Evolutionary conservation across 169 alveolate species (phyloP).

Genomic region (Cryptosporidium ryanae): DNA sequence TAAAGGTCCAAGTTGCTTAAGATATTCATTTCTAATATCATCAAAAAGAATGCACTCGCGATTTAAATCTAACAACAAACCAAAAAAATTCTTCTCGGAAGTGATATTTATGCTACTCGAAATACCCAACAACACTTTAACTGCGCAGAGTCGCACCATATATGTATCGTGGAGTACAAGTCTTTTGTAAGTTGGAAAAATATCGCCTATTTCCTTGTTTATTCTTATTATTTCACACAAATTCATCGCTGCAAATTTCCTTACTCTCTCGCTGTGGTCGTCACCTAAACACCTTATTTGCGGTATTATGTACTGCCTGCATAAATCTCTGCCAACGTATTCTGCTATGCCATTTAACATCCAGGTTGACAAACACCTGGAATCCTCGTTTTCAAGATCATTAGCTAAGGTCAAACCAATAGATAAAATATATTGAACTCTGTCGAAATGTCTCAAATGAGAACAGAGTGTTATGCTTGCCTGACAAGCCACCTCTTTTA

Average conservation of each 20-base stretch:
- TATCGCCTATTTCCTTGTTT: conserved; percentile 10
- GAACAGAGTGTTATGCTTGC: conserved; percentile 63
- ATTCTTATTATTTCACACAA: conserved; percentile 57
- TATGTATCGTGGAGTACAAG: conserved; percentile 6
- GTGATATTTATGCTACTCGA: conserved; percentile 31
- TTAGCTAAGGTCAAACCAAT: conserved; percentile 59
- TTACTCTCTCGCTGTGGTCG: conserved; percentile 56
- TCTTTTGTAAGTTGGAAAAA: conserved; percentile 33
- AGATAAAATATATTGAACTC: conserved; percentile 57
- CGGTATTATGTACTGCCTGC: conserved; percentile 62
- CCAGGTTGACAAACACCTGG: conserved; percentile 67
- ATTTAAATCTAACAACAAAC: conserved; percentile 1
- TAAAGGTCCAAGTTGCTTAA: conserved; percentile 66
- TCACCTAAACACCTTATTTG: conserved; percentile 66
- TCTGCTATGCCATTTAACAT: conserved; percentile 76
- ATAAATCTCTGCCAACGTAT: conserved; percentile 68
- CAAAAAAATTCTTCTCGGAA: neutral
- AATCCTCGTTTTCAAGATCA: conserved; percentile 73
- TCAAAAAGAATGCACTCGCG: neutral
- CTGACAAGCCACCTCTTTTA: conserved; percentile 60
- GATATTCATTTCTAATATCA: conserved; percentile 2
- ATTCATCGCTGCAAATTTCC: conserved; percentile 56
- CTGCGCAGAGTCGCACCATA: conserved; percentile 37
- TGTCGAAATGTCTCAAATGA: conserved; percentile 57
- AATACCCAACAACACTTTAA: conserved; percentile 37